Evolutionary conservation across 106 monocot species (phyloP).

Genomic region (Iris macrosiphon): DNA sequence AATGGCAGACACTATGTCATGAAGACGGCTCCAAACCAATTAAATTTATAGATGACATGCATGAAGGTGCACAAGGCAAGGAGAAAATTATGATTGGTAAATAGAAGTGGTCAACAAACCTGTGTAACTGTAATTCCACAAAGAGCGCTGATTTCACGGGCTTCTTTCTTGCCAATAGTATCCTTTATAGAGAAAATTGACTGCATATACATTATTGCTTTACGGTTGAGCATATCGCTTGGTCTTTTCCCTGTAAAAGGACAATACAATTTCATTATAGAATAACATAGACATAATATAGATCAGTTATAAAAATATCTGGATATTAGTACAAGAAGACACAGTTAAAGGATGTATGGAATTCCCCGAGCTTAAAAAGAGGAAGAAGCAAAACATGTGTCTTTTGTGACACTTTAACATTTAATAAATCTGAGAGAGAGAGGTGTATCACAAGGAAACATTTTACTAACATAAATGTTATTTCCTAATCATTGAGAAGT

Average conservation of each 20-base stretch:
- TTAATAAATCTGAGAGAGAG: too few species aligned
- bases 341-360: too few species aligned
- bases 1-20: too few species aligned
- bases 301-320: background rate
- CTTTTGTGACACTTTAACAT: too few species aligned
- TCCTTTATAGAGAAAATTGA: conserved; percentile 97
- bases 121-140: conserved; percentile 86
- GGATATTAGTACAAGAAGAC: background rate
- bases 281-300: background rate
- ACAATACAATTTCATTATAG: background rate
- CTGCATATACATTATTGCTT: conserved; percentile 90
- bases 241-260: conserved; percentile 72
- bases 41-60: background rate
- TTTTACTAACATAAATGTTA: too few species aligned
- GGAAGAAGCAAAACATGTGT: too few species aligned
- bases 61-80: too few species aligned
- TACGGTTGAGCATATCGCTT: conserved; percentile 84
- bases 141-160: conserved; percentile 85
- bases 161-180: conserved; percentile 87
- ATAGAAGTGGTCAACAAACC: conserved; percentile 30
- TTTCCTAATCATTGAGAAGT: too few species aligned
- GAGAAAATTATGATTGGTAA: too few species aligned
- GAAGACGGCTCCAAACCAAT: too few species aligned
- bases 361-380: too few species aligned
- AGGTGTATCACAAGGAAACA: background rate